A percentile compares a stretch with the other conserved stretches of the same genome.
Conservation (phyloP, 108 stramenopile genomes). For the Nitzschia sp. region DNA sequence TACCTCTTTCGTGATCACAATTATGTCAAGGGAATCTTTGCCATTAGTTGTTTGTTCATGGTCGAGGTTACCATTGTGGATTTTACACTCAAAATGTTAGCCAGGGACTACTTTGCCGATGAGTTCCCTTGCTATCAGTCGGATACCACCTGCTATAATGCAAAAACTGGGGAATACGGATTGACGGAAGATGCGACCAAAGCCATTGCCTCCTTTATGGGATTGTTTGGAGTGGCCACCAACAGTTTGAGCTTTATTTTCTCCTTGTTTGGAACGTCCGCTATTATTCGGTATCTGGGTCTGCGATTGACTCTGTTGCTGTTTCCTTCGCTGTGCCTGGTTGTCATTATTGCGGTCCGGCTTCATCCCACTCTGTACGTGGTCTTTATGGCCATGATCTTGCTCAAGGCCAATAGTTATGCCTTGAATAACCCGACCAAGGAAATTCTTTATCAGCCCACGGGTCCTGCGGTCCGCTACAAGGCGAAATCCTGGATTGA, state of each 20-base stretch:
- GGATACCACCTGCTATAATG: slow-evolving; percentile 64
- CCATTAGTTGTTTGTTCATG: slow-evolving; percentile 96
- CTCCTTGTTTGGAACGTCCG: slow-evolving; percentile 92
- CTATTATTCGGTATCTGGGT: slow-evolving; percentile 93
- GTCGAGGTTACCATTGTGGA: slow-evolving; percentile 98
- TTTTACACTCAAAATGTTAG: slow-evolving; percentile 96
- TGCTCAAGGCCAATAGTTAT: slow-evolving; percentile 95
- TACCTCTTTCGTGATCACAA: slow-evolving; percentile 89
- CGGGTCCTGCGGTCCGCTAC: slow-evolving; percentile 91
- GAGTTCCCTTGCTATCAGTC: slow-evolving; percentile 84
- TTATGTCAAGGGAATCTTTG: slow-evolving; percentile 98
- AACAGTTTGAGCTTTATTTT: slow-evolving; percentile 92
- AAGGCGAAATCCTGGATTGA: slow-evolving; percentile 99
- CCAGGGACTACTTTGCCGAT: slow-evolving; percentile 82
- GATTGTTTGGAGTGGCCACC: slow-evolving; percentile 95
- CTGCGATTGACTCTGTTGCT: slow-evolving; percentile 87
- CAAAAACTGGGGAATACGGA: slow-evolving; percentile 62
- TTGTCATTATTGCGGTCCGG: slow-evolving; percentile 85
- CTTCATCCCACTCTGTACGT: slow-evolving; percentile 83
- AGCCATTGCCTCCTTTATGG: slow-evolving; percentile 94
- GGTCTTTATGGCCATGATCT: slow-evolving; percentile 95
- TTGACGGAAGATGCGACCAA: slow-evolving; percentile 73
- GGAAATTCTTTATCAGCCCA: slow-evolving; percentile 97
- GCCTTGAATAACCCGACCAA: slow-evolving; percentile 98
- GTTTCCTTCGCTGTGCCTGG: slow-evolving; percentile 88